These are phyloP conservation scores for Rhizopogon roseolus DNA, from an alignment of 768 basidiomycete species.

Conservation along the genomic window DNA sequence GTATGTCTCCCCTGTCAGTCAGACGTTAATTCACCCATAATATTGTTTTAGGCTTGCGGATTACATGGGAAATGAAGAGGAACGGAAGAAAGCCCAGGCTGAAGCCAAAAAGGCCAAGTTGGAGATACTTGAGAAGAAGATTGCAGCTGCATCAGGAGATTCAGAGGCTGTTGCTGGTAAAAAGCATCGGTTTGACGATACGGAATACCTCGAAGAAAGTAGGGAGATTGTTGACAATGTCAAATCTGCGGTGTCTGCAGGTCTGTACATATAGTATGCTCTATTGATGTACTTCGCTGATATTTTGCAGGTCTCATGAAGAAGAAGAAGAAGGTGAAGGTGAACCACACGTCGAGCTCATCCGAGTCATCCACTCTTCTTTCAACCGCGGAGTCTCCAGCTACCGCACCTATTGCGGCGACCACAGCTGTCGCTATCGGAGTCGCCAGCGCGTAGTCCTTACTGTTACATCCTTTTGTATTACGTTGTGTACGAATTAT, in stretches of 20 bases:
- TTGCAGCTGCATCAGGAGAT: slow-evolving; percentile 37
- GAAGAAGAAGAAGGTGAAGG: slow-evolving; percentile 71
- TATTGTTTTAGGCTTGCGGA: slow-evolving; percentile 58
- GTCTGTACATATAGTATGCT: slow-evolving; percentile 34
- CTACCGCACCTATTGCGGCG: slow-evolving; percentile 7
- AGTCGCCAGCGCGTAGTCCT: slow-evolving; percentile 7
- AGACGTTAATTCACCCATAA: background rate
- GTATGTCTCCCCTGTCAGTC: slow-evolving; percentile 38
- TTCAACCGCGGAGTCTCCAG: background rate
- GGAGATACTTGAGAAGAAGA: slow-evolving; percentile 77
- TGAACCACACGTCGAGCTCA: slow-evolving; percentile 14
- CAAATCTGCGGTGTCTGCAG: slow-evolving; percentile 83
- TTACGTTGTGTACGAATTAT: background rate
- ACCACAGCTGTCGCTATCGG: slow-evolving; percentile 8
- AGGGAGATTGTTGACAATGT: slow-evolving; percentile 88
- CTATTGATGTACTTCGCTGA: slow-evolving; percentile 12
- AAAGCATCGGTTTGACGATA: slow-evolving; percentile 91
- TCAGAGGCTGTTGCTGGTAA: slow-evolving; percentile 55
- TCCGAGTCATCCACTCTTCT: slow-evolving; percentile 18
- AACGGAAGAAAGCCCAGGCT: slow-evolving; percentile 70
- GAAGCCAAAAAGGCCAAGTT: slow-evolving; percentile 81
- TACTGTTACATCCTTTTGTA: background rate
- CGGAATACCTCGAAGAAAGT: slow-evolving; percentile 88
- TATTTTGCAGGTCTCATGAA: slow-evolving; percentile 57
- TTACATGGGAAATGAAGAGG: slow-evolving; percentile 81